phyloP scores from a whole-genome alignment of 106 monocot species.

The Narthecium ossifragum region DNA sequence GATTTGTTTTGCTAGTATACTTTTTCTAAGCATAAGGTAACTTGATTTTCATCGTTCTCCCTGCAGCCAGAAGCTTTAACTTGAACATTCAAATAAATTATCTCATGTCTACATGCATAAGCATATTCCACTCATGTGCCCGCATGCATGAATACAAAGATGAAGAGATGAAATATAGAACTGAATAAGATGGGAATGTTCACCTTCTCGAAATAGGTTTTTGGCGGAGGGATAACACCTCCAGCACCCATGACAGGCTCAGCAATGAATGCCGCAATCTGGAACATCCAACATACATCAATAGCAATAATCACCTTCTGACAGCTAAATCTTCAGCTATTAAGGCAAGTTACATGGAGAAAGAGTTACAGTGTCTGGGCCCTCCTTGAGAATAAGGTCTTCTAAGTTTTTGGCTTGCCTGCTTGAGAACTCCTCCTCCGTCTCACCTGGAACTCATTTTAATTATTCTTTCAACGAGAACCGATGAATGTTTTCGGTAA shows the following conservation, averaged over 20 bases:
- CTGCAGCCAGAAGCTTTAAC: too few species aligned
- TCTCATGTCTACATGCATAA: too few species aligned
- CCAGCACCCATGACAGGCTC: slow-evolving; percentile 99
- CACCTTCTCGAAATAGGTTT: slow-evolving; percentile 98
- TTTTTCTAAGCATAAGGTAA: too few species aligned
- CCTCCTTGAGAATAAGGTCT: slow-evolving; percentile 93
- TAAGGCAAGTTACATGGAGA: neutral
- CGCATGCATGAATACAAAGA: neutral
- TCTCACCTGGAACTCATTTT: slow-evolving; percentile 71
- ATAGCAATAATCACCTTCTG: neutral
- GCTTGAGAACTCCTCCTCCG: slow-evolving; percentile 96
- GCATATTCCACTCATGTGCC: too few species aligned
- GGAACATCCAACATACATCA: neutral
- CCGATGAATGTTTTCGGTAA: too few species aligned
- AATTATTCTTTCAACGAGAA: too few species aligned
- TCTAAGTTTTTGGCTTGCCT: slow-evolving; percentile 91
- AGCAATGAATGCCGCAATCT: slow-evolving; percentile 99
- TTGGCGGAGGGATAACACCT: slow-evolving; percentile 94
- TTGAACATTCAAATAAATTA: too few species aligned
- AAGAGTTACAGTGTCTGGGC: slow-evolving; percentile 79
- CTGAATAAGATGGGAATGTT: neutral
- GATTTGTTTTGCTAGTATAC: too few species aligned
- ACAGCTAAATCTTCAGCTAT: neutral
- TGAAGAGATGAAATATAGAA: neutral
- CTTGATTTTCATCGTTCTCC: too few species aligned